phyloP scores from a whole-genome alignment of 352 stramenopile species.

The Lagenidium sp. region DNA sequence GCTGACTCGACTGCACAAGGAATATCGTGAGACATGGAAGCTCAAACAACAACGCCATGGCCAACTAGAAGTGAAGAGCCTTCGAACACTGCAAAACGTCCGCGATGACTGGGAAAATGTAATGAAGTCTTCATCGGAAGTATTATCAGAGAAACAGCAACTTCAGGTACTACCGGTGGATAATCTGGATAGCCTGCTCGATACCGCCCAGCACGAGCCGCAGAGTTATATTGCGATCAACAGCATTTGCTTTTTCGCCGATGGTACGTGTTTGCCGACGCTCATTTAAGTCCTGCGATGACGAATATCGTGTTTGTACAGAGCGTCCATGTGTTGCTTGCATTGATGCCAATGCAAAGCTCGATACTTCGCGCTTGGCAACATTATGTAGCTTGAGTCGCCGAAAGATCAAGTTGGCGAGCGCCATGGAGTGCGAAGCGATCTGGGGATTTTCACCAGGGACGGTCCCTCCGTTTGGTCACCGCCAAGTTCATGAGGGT shows the following conservation, averaged over 20 bases:
- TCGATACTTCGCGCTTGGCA: conserved; percentile 51
- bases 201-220: conserved; percentile 11
- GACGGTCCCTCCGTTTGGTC: conserved; percentile 51
- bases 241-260: conserved; percentile 65
- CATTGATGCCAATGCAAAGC: conserved; percentile 42
- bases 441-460: conserved; percentile 59
- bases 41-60: neutral
- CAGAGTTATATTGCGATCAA: conserved; percentile 44
- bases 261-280: conserved; percentile 40
- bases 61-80: conserved; percentile 4
- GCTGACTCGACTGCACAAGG: conserved; percentile 14
- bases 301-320: no score
- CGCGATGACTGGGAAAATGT: conserved; percentile 20
- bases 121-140: neutral
- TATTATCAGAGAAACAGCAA: neutral
- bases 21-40: conserved; percentile 28
- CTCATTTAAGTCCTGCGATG: no score
- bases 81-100: conserved; percentile 22
- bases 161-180: conserved; percentile 28
- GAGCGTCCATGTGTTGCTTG: conserved; percentile 43
- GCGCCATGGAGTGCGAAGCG: conserved; percentile 35
- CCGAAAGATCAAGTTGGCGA: conserved; percentile 63
- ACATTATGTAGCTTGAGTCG: conserved; percentile 36
- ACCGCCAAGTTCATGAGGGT: conserved; percentile 6
- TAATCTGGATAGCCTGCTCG: conserved; percentile 21